These are phyloP conservation scores for Mycena maculata DNA, from an alignment of 768 basidiomycete genomes.

Conservation along the genomic window DNA sequence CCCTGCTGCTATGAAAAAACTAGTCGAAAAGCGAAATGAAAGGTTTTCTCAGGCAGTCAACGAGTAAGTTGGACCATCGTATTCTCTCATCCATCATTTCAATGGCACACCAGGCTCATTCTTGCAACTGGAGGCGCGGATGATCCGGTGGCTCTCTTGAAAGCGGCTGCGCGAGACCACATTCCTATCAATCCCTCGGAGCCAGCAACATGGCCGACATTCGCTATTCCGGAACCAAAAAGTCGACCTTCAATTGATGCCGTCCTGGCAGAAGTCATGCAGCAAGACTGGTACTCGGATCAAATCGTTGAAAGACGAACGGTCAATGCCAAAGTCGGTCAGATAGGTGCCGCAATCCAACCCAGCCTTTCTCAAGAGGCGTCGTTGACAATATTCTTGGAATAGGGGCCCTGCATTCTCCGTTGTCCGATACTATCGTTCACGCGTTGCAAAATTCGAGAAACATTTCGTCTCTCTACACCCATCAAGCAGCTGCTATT, in stretches of 20 bases:
- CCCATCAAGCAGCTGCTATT: conserved; percentile 78
- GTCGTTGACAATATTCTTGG: neutral
- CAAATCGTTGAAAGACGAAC: conserved; percentile 74
- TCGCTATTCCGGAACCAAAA: conserved; percentile 54
- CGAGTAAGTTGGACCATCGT: conserved; percentile 58
- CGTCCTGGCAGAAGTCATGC: conserved; percentile 68
- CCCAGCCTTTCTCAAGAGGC: neutral
- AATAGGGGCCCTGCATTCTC: conserved; percentile 54
- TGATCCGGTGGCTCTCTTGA: conserved; percentile 72
- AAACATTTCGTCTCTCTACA: conserved; percentile 75
- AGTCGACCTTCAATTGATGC: conserved; percentile 68
- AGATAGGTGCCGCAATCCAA: conserved; percentile 56
- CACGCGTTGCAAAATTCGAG: conserved; percentile 68
- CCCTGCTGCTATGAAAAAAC: conserved; percentile 70
- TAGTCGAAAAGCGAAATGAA: conserved; percentile 77
- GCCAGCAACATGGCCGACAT: conserved; percentile 21
- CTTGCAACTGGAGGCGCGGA: conserved; percentile 61
- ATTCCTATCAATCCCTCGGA: conserved; percentile 72
- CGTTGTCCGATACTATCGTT: conserved; percentile 67
- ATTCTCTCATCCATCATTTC: neutral
- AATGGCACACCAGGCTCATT: conserved; percentile 62
- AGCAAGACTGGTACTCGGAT: conserved; percentile 72
- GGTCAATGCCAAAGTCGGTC: conserved; percentile 62
- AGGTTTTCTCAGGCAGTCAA: conserved; percentile 73
- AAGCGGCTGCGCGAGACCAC: conserved; percentile 75